These are phyloP conservation scores for Penicillium sp. DNA, from an alignment of 2,329 filamentous ascomycete genomes.

Conservation along the genomic window DNA sequence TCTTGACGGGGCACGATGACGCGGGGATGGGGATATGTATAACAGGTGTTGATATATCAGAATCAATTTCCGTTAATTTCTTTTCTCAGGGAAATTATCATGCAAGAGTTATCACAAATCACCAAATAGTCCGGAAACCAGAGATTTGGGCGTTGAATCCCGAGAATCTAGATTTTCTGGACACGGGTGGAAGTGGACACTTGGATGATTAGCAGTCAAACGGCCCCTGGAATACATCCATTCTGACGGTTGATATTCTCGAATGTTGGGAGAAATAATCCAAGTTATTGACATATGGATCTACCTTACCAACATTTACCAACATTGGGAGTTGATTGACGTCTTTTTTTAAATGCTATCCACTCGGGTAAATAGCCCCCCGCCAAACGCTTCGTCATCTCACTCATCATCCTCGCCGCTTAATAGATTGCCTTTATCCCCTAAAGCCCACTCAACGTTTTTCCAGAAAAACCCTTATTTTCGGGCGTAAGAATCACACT, in stretches of 20 bases:
- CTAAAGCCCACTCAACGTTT: background rate
- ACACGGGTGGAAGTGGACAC: background rate
- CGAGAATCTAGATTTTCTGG: background rate
- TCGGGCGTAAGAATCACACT: background rate
- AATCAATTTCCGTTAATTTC: background rate
- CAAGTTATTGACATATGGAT: too few species aligned
- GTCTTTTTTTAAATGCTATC: background rate
- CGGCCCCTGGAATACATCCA: background rate
- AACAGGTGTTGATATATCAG: background rate
- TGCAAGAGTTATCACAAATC: background rate
- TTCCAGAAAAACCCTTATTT: background rate
- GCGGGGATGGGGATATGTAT: background rate
- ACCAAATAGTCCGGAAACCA: background rate
- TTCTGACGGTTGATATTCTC: background rate
- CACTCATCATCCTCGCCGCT: background rate
- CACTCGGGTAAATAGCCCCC: background rate
- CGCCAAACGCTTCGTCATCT: background rate
- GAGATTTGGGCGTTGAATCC: background rate
- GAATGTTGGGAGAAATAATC: background rate
- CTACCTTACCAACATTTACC: too few species aligned
- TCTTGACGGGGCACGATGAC: background rate
- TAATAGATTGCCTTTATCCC: background rate
- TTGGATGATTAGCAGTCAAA: background rate
- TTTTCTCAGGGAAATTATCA: background rate
- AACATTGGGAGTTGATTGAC: background rate